Evolutionary conservation across 129 eudicot species (phyloP).

Genomic region (Rutidosis leptorrhynchoides): DNA sequence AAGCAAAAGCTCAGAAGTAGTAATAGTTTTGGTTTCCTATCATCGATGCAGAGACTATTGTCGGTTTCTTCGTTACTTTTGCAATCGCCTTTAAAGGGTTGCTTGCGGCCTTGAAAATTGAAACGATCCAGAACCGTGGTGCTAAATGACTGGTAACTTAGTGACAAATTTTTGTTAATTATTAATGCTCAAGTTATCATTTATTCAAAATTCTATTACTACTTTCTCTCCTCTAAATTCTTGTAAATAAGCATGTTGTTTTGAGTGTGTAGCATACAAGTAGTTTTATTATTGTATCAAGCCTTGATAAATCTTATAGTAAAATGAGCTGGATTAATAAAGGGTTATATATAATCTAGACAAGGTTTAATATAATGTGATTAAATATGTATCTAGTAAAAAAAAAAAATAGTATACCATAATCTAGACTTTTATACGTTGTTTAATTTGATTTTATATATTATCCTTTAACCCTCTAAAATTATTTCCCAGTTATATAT

Average conservation of each 20-base stretch:
- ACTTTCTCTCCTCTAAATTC: not conserved
- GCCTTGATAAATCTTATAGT: too few relatives aligned
- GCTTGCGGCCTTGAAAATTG: slow-evolving; percentile 58
- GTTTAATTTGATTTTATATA: too few relatives aligned
- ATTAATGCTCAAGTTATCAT: not conserved
- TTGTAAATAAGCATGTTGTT: slow-evolving; percentile 15
- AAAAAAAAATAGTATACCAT: too few relatives aligned
- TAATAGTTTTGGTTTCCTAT: slow-evolving; percentile 51
- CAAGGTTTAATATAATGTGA: too few relatives aligned
- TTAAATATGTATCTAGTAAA: too few relatives aligned
- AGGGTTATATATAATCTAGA: too few relatives aligned
- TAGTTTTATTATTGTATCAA: not conserved
- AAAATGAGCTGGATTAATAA: too few relatives aligned
- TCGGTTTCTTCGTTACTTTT: slow-evolving; percentile 67
- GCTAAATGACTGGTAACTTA: slow-evolving; percentile 29
- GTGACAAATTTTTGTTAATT: not conserved
- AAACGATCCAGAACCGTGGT: slow-evolving; percentile 43
- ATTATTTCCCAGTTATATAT: too few relatives aligned
- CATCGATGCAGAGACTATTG: slow-evolving; percentile 69
- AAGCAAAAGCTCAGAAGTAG: slow-evolving; percentile 62
- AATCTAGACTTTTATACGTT: too few relatives aligned
- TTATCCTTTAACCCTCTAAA: too few relatives aligned
- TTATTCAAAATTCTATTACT: not conserved
- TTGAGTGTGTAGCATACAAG: slow-evolving; percentile 8
- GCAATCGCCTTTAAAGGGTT: slow-evolving; percentile 75